These are phyloP conservation scores for Lactifluus echinatus DNA, from an alignment of 768 basidiomycete species.

Conservation along the genomic window DNA sequence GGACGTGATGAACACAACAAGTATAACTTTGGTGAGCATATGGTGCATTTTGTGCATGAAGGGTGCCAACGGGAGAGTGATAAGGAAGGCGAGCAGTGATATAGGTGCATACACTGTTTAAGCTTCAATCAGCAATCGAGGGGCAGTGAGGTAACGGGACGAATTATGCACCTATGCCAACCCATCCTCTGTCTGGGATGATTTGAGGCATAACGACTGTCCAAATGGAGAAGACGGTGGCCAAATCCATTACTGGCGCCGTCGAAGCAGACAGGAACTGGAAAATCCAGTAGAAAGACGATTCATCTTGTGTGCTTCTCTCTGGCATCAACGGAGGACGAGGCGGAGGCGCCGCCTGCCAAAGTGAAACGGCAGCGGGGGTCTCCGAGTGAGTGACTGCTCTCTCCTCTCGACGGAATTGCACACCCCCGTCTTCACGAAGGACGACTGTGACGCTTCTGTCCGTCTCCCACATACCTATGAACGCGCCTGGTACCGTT, in stretches of 20 bases:
- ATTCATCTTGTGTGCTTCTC: slow-evolving; percentile 20
- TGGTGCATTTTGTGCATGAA: slow-evolving; percentile 49
- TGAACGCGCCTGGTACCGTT: slow-evolving; percentile 31
- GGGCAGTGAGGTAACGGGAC: background rate
- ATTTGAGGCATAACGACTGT: slow-evolving; percentile 44
- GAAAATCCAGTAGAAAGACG: slow-evolving; percentile 47
- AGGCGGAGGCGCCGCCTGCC: background rate
- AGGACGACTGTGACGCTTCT: no score
- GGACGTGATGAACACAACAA: slow-evolving; percentile 32
- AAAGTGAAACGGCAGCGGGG: slow-evolving; percentile 16
- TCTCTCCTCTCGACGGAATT: slow-evolving; percentile 13
- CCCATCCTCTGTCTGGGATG: slow-evolving; percentile 50
- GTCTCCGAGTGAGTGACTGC: slow-evolving; percentile 14
- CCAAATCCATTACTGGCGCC: slow-evolving; percentile 43
- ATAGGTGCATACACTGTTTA: slow-evolving; percentile 42
- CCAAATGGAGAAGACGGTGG: slow-evolving; percentile 37
- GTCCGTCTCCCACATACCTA: slow-evolving; percentile 29
- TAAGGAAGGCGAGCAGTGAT: slow-evolving; percentile 39
- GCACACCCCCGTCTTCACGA: no score
- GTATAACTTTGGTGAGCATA: slow-evolving; percentile 29
- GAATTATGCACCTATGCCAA: slow-evolving; percentile 39
- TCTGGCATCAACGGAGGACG: no score
- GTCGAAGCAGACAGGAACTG: slow-evolving; percentile 50
- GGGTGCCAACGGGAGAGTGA: slow-evolving; percentile 53
- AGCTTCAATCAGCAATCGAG: background rate